Conservation (phyloP, 139 green algal species). For the Volvox africanus region DNA sequence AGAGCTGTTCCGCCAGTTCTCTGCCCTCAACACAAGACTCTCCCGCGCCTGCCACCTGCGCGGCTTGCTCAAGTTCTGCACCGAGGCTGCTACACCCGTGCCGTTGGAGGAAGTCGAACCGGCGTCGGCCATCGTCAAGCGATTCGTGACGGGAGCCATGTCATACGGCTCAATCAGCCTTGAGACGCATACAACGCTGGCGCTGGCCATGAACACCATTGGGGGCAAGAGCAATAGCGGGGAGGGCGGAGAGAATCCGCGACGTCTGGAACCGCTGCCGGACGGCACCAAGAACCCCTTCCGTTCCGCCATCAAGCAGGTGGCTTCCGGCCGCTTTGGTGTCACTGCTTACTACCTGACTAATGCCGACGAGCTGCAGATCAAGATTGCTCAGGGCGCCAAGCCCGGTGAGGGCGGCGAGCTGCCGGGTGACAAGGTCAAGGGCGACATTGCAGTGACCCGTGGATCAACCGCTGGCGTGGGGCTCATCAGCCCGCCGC, state of each 20-base stretch:
- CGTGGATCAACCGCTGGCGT: conserved; percentile 91
- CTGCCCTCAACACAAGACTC: conserved; percentile 74
- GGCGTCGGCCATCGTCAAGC: conserved; percentile 90
- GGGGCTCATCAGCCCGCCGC: conserved; percentile 97
- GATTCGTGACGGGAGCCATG: conserved; percentile 89
- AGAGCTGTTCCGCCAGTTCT: conserved; percentile 87
- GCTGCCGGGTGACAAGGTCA: conserved; percentile 91
- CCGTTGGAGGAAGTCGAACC: conserved; percentile 81
- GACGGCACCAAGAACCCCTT: conserved; percentile 90
- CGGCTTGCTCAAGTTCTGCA: conserved; percentile 92
- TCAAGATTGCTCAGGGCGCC: conserved; percentile 70
- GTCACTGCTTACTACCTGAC: conserved; percentile 95
- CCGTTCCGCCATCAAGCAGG: conserved; percentile 90
- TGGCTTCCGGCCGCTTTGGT: conserved; percentile 93
- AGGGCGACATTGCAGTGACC: conserved; percentile 90
- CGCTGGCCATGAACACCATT: conserved; percentile 95
- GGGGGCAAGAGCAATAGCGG: conserved; percentile 89
- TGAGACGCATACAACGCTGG: conserved; percentile 94
- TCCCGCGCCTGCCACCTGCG: conserved; percentile 81
- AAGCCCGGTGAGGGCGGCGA: conserved; percentile 92
- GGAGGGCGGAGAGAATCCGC: conserved; percentile 95
- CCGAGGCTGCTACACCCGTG: conserved; percentile 25
- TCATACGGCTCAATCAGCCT: conserved; percentile 84
- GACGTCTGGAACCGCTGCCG: conserved; percentile 79
- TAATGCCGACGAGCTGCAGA: conserved; percentile 95